Conservation (phyloP, 2,329 filamentous ascomycete species). For the Botrytis deweyae region DNA sequence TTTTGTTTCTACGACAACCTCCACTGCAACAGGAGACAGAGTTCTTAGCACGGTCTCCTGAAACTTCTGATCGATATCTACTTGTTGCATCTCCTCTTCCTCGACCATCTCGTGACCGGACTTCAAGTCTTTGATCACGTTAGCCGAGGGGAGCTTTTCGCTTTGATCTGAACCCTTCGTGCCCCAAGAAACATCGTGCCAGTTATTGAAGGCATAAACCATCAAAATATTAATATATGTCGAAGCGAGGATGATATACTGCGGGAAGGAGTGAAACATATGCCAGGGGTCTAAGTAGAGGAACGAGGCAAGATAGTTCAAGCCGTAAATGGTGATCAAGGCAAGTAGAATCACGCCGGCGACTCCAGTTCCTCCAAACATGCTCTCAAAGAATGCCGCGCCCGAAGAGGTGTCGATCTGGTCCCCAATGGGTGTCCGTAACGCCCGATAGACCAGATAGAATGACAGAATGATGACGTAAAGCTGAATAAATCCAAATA, state of each 20-base stretch:
- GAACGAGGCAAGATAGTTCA: conserved; percentile 97
- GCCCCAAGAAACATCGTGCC: conserved; percentile 99
- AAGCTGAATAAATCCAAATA: conserved; percentile 84
- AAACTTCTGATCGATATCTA: conserved; percentile 97
- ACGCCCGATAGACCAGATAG: conserved; percentile 86
- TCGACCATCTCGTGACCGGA: conserved; percentile 89
- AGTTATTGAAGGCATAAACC: conserved; percentile 99
- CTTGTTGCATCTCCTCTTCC: conserved; percentile 94
- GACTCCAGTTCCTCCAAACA: conserved; percentile 57
- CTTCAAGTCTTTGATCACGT: conserved; percentile 64
- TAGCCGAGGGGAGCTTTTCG: conserved; percentile 84
- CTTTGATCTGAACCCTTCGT: conserved; percentile 98
- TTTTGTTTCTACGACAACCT: conserved; percentile 76
- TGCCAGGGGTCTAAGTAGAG: conserved; percentile 98
- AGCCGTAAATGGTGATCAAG: conserved; percentile 87
- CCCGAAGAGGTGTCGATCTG: conserved; percentile 63
- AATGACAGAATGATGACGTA: conserved; percentile 87
- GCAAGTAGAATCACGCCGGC: conserved; percentile 94
- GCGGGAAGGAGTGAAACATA: conserved; percentile 99
- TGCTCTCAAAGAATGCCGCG: conserved; percentile 69
- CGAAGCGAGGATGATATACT: conserved; percentile 89
- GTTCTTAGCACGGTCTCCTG: conserved; percentile 94
- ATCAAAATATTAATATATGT: conserved; percentile 99
- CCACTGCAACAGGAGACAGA: conserved; percentile 75
- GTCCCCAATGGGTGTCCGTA: conserved; percentile 46